phyloP scores from a whole-genome alignment of 2,329 filamentous ascomycete species.

The Fonsecaea monophora region DNA sequence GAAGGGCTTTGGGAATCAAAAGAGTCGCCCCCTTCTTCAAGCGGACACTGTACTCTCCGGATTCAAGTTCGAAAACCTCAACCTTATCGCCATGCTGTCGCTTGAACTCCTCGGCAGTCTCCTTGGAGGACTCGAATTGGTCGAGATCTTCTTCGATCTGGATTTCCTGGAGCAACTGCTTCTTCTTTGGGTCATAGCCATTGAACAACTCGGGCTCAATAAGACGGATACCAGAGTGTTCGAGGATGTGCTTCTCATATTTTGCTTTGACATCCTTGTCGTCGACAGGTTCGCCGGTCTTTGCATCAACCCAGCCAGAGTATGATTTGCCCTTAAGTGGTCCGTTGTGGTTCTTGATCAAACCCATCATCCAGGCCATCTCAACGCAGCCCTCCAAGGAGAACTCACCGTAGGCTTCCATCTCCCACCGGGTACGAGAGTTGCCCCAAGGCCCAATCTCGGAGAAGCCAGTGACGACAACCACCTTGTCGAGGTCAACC shows the following conservation, averaged over 20 bases:
- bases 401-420: conserved; percentile 96
- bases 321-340: conserved; percentile 95
- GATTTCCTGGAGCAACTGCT: conserved; percentile 96
- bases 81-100: conserved; percentile 97
- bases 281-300: conserved; percentile 92
- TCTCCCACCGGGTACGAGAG: conserved; percentile 97
- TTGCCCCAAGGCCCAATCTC: conserved; percentile 99
- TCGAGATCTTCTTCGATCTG: conserved; percentile 97
- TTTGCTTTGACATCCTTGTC: conserved; percentile 98
- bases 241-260: conserved; percentile 95
- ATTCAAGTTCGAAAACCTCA: conserved; percentile 95
- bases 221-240: conserved; percentile 95
- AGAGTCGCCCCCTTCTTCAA: conserved; percentile 94
- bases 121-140: conserved; percentile 95
- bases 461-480: conserved; percentile 95
- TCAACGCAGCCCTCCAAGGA: conserved; percentile 97
- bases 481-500: conserved; percentile 98
- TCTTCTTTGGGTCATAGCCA: conserved; percentile 97
- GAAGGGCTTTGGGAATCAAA: conserved; percentile 94
- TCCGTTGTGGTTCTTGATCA: conserved; percentile 98
- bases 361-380: conserved; percentile 99
- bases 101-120: conserved; percentile 96
- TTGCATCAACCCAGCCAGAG: conserved; percentile 92
- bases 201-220: conserved; percentile 97
- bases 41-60: conserved; percentile 91